Percentiles rank a stretch among this genome's conserved stretches.
Conservation (phyloP, 805 yeast species). For the Candida stauntonica region DNA sequence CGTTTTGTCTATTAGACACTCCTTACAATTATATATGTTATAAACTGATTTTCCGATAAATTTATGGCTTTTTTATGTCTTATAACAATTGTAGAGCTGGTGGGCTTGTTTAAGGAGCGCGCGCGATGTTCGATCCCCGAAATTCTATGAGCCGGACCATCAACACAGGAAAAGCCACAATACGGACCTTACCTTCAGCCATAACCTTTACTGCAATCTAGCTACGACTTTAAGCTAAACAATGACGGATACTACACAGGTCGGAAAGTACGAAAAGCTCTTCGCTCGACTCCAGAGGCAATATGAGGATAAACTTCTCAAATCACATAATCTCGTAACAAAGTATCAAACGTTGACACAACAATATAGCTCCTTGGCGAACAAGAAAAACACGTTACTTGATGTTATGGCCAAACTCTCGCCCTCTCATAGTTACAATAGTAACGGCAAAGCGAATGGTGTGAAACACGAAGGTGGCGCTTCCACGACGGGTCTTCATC, state of each 20-base stretch:
- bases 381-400: constrained; percentile 7
- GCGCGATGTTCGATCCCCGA: no score
- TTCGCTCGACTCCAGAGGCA: constrained; percentile 8
- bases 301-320: constrained; percentile 10
- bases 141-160: no score
- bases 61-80: no score
- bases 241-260: background rate
- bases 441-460: no score
- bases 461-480: no score
- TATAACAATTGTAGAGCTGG: no score
- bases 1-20: constrained; percentile 24
- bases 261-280: constrained; percentile 6
- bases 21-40: no score
- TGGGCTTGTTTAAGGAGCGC: no score
- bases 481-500: background rate
- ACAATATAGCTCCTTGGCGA: constrained; percentile 1
- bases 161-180: background rate
- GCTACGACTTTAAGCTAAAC: background rate
- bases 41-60: no score
- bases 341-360: constrained; percentile 10
- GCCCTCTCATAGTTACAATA: background rate
- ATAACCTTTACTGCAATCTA: no score
- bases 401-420: constrained; percentile 4
- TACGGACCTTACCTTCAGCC: background rate
- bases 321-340: constrained; percentile 4